A percentile compares a stretch with the other conserved stretches of the same genome.
phyloP scores from a whole-genome alignment of 306 rosid genomes.

The Citrullus colocynthis region DNA sequence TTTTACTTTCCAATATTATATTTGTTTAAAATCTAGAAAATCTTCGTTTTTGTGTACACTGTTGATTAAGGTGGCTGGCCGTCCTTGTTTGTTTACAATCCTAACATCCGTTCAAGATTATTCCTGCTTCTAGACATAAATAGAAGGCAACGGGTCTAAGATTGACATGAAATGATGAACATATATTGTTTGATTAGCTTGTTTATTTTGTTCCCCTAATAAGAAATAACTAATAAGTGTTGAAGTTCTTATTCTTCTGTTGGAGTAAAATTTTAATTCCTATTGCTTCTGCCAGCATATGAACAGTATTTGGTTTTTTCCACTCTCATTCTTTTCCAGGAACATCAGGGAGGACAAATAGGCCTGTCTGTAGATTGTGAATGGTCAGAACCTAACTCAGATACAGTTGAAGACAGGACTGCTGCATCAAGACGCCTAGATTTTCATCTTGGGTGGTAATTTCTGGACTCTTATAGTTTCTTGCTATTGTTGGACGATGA shows the following conservation, averaged over 20 bases:
- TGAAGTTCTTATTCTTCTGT: neutral
- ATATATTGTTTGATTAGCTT: neutral
- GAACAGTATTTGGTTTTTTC: neutral
- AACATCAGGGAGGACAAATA: constrained; percentile 69
- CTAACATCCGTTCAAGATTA: neutral
- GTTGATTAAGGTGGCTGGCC: neutral
- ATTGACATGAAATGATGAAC: neutral
- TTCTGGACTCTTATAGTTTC: neutral
- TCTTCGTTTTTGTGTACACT: neutral
- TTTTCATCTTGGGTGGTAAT: constrained; percentile 88
- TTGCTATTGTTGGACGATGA: neutral
- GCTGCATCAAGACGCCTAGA: constrained; percentile 87
- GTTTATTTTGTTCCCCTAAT: neutral
- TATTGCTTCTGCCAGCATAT: neutral
- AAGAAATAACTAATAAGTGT: neutral
- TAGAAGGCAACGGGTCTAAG: neutral
- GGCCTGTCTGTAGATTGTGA: constrained; percentile 74
- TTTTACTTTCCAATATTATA: neutral
- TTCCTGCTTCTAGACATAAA: neutral
- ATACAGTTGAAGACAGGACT: constrained; percentile 46
- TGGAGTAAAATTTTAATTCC: neutral
- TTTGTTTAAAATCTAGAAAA: neutral
- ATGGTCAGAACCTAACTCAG: constrained; percentile 91
- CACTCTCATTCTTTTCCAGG: constrained; percentile 26
- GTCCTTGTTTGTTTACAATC: neutral